Evolutionary conservation across 176 grass and related monocot species (phyloP).

Genomic region (Triticum monococcum): DNA sequence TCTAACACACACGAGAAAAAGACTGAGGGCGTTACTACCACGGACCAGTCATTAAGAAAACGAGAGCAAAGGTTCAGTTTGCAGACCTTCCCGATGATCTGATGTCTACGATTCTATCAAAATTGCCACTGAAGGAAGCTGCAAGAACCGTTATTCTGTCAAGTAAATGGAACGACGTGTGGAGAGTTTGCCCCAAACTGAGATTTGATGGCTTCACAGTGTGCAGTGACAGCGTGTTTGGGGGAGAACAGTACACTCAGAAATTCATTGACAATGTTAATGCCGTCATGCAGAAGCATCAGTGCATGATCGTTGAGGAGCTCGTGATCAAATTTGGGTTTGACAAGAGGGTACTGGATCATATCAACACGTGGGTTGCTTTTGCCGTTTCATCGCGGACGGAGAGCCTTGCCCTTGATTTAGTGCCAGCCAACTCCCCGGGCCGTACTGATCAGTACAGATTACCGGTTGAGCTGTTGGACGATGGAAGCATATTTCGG

Average conservation of each 20-base stretch:
- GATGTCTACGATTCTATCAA: neutral
- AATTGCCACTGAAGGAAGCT: conserved; percentile 2
- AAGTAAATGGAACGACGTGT: conserved; percentile 20
- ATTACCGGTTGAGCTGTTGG: conserved; percentile 15
- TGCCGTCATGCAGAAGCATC: neutral
- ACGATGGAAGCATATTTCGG: neutral
- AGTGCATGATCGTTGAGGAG: neutral
- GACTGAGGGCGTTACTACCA: neutral
- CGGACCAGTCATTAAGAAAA: neutral
- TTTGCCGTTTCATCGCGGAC: neutral
- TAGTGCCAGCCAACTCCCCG: neutral
- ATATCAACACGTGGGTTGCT: conserved; percentile 29
- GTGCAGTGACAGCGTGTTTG: neutral
- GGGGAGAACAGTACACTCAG: neutral
- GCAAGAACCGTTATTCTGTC: conserved; percentile 29
- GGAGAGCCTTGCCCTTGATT: conserved; percentile 22
- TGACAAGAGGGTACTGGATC: neutral
- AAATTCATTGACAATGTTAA: conserved; percentile 28
- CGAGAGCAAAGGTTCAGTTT: neutral
- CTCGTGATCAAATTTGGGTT: conserved; percentile 14
- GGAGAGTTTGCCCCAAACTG: neutral
- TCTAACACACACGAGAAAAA: neutral
- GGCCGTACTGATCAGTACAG: neutral
- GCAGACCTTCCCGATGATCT: conserved; percentile 16
- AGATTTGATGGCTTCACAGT: conserved; percentile 17